Conservation (phyloP, 768 basidiomycete genomes). For the Mycena crocata region DNA sequence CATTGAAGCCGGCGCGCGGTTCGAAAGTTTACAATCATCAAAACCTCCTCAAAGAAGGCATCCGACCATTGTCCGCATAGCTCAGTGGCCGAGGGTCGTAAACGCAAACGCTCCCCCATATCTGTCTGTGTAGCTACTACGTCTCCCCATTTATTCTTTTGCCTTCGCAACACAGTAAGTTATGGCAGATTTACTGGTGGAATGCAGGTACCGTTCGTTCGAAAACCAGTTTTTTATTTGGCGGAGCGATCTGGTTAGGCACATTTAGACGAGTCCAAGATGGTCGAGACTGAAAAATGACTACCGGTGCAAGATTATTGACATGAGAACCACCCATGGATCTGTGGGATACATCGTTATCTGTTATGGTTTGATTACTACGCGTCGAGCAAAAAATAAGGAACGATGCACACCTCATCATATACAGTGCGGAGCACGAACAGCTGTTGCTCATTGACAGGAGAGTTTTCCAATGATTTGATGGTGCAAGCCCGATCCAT, state of each 20-base stretch:
- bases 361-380: conserved; percentile 3
- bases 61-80: conserved; percentile 70
- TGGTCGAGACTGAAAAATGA: background rate
- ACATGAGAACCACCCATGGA: conserved; percentile 69
- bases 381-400: too few relatives aligned
- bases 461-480: conserved; percentile 53
- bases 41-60: conserved; percentile 68
- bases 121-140: conserved; percentile 48
- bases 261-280: background rate
- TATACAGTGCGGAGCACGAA: conserved; percentile 72
- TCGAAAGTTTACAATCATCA: conserved; percentile 66
- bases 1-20: conserved; percentile 19
- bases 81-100: conserved; percentile 61
- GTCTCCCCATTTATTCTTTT: conserved; percentile 46
- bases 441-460: conserved; percentile 67
- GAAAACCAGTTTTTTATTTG: conserved; percentile 79
- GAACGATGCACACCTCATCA: conserved; percentile 55
- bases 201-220: conserved; percentile 63
- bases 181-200: too few relatives aligned
- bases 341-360: conserved; percentile 72
- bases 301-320: conserved; percentile 67
- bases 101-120: conserved; percentile 55
- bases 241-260: conserved; percentile 14
- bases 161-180: too few relatives aligned
- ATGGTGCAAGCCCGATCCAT: conserved; percentile 31